Conservation (phyloP, 2,329 filamentous ascomycete genomes). For the Lecanoromycetidae sp. region DNA sequence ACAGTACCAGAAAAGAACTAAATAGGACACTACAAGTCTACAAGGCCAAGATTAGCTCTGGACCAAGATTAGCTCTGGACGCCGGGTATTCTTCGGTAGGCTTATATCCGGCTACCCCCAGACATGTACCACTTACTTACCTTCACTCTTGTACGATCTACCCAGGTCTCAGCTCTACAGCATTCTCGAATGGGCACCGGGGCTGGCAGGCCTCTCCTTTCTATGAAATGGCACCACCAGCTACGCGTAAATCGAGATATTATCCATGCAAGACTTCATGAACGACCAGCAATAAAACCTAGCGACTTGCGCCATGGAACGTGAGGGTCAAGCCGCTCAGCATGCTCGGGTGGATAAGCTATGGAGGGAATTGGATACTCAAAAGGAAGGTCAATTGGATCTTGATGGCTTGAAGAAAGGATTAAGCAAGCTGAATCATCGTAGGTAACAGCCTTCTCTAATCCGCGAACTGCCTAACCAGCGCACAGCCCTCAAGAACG, state of each 20-base stretch:
- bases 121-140: too few relatives aligned
- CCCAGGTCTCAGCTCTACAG: too few relatives aligned
- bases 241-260: neutral
- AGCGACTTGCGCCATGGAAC: constrained; percentile 43
- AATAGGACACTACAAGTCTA: too few relatives aligned
- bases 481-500: constrained; percentile 66
- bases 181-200: neutral
- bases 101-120: too few relatives aligned
- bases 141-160: too few relatives aligned
- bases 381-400: constrained; percentile 67
- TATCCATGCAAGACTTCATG: neutral
- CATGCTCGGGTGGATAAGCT: constrained; percentile 72
- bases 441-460: constrained; percentile 41
- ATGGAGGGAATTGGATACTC: constrained; percentile 71
- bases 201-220: too few relatives aligned
- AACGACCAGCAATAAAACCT: constrained; percentile 2
- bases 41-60: too few relatives aligned
- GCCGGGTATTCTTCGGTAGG: too few relatives aligned
- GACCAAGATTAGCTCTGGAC: too few relatives aligned
- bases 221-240: neutral
- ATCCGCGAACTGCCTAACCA: neutral
- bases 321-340: constrained; percentile 64
- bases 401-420: constrained; percentile 74
- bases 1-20: too few relatives aligned
- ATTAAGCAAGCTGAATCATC: constrained; percentile 79